Evolutionary conservation across 2,329 filamentous ascomycete genomes (phyloP), one percentile per base, ranked within the genome.

Genomic region (Magnaporthiopsis rhizophila): DNA sequence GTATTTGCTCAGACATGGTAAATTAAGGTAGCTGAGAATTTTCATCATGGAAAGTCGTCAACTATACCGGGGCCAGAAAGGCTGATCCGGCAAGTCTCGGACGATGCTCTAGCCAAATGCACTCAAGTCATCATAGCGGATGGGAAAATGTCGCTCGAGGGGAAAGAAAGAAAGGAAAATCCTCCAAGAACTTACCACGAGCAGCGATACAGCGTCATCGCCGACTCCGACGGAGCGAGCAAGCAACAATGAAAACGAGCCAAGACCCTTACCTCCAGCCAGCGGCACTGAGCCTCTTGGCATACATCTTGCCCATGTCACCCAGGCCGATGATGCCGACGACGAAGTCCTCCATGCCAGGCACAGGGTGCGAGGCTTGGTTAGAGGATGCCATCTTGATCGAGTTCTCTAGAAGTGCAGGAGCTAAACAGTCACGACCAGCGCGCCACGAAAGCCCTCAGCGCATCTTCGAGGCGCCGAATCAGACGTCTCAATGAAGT

Each of bases 31-130:
- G 94, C 94, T 91, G 89, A 95, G 90, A 88, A 82, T 87, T 96
- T 89, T 96, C 94, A 97, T 97, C 94, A 97, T 86, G 85, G 94
- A 96, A 89, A 86, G 84, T 82, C 80, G 80, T 80, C 81, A 76
- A 77, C 80, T 75, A 69, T 74, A 74, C 79, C 79, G 79, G 80
- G 78, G 82, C 89, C 91, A 94, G 85, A 89, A 97, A 87, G 90
- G 89, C 82, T 78, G 80, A 78, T 81, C 81, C 81, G 81, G 78
- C 78, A 72, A 77, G 75, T 80, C 79, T 80, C 82, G 80, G 78
- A 81, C 87, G 86, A 92, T 96, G 84, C 94, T 98, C 94, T 92
- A 98, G 94, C 94, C 94, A 98, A 98, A 98, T 98, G 94, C 94
- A 93, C 94, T 98, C 94, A 94, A 92, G 94, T 98, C 94, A 98